Evolutionary conservation across 306 rosid species (phyloP), one percentile per base, ranked within the genome.

Genomic region (Glycyrrhiza uralensis): DNA sequence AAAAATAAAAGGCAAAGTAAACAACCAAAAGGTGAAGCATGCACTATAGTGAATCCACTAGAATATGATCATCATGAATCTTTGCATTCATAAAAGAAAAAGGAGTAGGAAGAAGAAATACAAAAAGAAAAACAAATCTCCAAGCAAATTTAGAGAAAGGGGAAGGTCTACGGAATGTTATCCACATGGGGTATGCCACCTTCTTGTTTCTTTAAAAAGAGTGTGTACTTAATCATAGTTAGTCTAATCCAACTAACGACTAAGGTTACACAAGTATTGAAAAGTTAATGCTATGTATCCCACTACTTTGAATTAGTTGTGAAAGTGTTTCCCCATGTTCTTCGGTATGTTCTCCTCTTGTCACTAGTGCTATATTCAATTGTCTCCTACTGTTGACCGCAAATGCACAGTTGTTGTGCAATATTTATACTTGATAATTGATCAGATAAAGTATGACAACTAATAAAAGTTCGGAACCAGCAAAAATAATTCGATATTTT

Each of bases 11-110:
- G 6, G 78, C 55, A 85, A 55, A 66, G 84, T 71, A 72, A 77
- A 79, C 12, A 85, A 78, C 50, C 61, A 79, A 86, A 88, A 83
- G 85, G 87, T 74, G 79, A 81, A 67, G 85, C 87, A 88, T 80
- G 87, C 89, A 72, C 81, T 80, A 79, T 75, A 76, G 85, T 71
- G 85, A 88, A 84, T 84, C 96, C 92, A 88, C 89, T 80, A 80
- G 80, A 86, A 77, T n/a, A n/a, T 41, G 76, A 80, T 79, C 84
- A 90, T 81, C 56, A 80, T 88, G 94, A 83, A 88, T 88, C 92
- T 84, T 83, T 58, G 79, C 57, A 69, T 69, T 61, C 76, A 28
- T 57, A 74, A 83, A 85, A 79, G 82, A 41, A 83, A 87, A 79
- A 84, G 87, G 63, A 45, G 71, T 12, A 3, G 28, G 63, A 55